A percentile compares a stretch with the other conserved stretches of the same genome.
Evolutionary conservation across 805 yeast genomes (phyloP).

Genomic region (Candida oleophila): DNA sequence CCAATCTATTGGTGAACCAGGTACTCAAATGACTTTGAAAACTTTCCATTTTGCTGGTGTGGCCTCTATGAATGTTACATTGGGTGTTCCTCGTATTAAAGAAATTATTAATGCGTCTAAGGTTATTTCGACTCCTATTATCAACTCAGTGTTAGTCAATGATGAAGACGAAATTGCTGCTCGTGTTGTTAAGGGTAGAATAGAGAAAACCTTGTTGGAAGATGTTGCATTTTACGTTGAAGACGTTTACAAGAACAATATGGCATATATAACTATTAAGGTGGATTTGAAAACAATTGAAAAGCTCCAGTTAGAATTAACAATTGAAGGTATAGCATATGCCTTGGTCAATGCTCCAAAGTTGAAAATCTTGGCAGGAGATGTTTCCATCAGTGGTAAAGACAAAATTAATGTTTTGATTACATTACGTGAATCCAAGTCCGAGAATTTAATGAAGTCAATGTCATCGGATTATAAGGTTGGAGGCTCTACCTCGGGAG

Average conservation of each 20-base stretch:
- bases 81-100: conserved; percentile 99
- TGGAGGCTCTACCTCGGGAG: conserved; percentile 18
- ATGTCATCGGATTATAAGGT: conserved; percentile 36
- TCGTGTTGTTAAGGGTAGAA: conserved; percentile 95
- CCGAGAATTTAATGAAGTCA: conserved; percentile 36
- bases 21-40: conserved; percentile 94
- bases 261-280: conserved; percentile 77
- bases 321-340: conserved; percentile 77
- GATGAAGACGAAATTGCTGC: conserved; percentile 97
- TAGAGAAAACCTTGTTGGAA: conserved; percentile 84
- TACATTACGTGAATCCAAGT: conserved; percentile 35
- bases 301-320: conserved; percentile 83
- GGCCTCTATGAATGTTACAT: conserved; percentile 96
- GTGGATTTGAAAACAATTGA: conserved; percentile 84
- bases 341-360: conserved; percentile 87
- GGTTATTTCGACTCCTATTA: conserved; percentile 92
- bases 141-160: conserved; percentile 89
- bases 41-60: conserved; percentile 99
- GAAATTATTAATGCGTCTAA: conserved; percentile 98
- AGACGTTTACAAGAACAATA: conserved; percentile 83
- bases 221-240: conserved; percentile 89
- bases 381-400: conserved; percentile 64
- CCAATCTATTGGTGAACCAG: conserved; percentile 98
- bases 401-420: conserved; percentile 69
- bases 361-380: conserved; percentile 73